These are phyloP conservation scores for Phalaenopsis aphrodite DNA, from an alignment of 106 monocot genomes.

Conservation along the genomic window DNA sequence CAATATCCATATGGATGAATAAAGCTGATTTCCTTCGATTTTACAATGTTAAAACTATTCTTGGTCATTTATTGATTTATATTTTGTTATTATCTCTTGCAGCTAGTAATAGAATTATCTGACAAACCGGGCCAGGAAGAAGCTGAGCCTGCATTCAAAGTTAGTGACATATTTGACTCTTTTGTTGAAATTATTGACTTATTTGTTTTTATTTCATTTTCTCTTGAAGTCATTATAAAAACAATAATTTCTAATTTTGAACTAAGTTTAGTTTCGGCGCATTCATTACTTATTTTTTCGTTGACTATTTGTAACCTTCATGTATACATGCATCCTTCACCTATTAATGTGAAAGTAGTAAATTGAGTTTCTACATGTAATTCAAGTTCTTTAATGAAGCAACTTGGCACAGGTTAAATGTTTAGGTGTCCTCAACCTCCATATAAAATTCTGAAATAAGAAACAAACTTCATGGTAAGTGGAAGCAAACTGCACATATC, in stretches of 20 bases:
- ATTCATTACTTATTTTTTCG: neutral
- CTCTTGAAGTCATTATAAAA: neutral
- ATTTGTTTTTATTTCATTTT: neutral
- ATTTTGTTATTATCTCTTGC: neutral
- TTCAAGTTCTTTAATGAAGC: too few species aligned
- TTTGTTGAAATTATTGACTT: neutral
- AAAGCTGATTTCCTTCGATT: neutral
- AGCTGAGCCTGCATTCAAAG: constrained; percentile 13
- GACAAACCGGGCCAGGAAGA: constrained; percentile 10
- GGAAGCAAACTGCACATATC: too few species aligned
- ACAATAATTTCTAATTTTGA: neutral
- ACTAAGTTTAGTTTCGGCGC: neutral
- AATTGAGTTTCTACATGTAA: too few species aligned
- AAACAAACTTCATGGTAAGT: too few species aligned
- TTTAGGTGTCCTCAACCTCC: too few species aligned
- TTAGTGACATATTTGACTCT: neutral
- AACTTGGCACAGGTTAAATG: too few species aligned
- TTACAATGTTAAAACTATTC: neutral
- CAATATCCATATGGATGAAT: neutral
- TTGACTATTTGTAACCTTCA: neutral
- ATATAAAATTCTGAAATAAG: too few species aligned
- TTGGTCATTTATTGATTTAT: neutral
- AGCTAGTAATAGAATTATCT: constrained; percentile 11
- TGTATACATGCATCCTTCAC: neutral
- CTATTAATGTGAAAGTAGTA: neutral